These are phyloP conservation scores for Chondrus crispus DNA, from an alignment of 23 red algal genomes.

Conservation along the genomic window DNA sequence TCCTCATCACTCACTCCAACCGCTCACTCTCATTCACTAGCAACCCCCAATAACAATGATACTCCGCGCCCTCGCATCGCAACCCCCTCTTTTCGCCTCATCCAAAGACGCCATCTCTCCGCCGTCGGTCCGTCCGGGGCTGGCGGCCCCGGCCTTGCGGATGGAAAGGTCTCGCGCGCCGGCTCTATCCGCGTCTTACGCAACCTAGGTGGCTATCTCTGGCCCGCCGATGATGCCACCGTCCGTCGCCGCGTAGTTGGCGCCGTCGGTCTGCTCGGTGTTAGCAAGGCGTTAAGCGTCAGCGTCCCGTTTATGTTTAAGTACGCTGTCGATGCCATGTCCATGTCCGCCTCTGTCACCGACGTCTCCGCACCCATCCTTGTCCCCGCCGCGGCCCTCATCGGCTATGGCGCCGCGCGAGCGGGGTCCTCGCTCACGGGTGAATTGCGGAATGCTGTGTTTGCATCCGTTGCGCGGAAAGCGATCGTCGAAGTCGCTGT, in stretches of 20 bases:
- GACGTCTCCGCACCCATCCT: background rate
- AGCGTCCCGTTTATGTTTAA: slow-evolving; percentile 92
- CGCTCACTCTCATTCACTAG: too few species aligned
- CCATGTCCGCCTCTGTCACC: background rate
- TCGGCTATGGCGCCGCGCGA: slow-evolving; percentile 88
- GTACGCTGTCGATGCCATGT: slow-evolving; percentile 77
- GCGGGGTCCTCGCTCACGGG: slow-evolving; percentile 66
- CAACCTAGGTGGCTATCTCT: slow-evolving; percentile 71
- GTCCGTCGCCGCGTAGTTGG: slow-evolving; percentile 62
- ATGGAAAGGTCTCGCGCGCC: background rate
- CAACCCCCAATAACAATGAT: too few species aligned
- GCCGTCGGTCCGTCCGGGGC: too few species aligned
- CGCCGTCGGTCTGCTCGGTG: slow-evolving; percentile 71
- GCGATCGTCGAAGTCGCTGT: slow-evolving; percentile 88
- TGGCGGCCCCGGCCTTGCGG: too few species aligned
- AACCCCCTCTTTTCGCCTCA: too few species aligned
- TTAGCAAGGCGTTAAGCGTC: slow-evolving; percentile 75
- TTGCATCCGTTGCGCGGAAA: slow-evolving; percentile 69
- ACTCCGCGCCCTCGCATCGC: too few species aligned
- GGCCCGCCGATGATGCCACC: slow-evolving; percentile 76
- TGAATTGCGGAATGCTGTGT: slow-evolving; percentile 83
- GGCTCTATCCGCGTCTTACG: slow-evolving; percentile 47
- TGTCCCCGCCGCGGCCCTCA: slow-evolving; percentile 65
- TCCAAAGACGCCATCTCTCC: too few species aligned
- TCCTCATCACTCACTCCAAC: too few species aligned